Evolutionary conservation across 495 filamentous ascomycete genomes (phyloP).

Genomic region (Aspergillus funiculosus): DNA sequence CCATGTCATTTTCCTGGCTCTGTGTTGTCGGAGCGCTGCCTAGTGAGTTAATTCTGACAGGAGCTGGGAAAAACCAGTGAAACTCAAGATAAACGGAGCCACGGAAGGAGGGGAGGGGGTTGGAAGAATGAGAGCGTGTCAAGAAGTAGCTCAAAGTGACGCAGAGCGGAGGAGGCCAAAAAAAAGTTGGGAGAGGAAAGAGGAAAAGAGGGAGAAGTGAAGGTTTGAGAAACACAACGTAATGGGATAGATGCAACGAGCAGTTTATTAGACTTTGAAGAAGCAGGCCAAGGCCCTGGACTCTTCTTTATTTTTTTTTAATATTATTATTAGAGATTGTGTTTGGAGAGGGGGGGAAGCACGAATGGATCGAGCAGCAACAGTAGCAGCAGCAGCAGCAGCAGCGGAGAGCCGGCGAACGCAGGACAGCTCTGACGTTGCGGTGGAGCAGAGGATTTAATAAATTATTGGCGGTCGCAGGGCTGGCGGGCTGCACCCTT

Average conservation of each 20-base stretch:
- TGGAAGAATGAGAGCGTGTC: not conserved
- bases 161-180: slow-evolving; percentile 1
- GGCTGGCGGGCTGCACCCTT: too few species aligned
- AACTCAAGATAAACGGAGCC: not conserved
- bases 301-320: slow-evolving; percentile 1
- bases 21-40: slow-evolving; percentile 1
- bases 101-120: not conserved
- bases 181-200: slow-evolving; percentile 2
- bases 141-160: slow-evolving; percentile 4
- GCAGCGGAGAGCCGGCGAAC: slow-evolving; percentile 8
- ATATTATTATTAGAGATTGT: too few species aligned
- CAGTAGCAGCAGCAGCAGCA: slow-evolving; percentile 5
- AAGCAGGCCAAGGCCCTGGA: not conserved
- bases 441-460: slow-evolving; percentile 17
- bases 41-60: not conserved
- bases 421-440: slow-evolving; percentile 21
- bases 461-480: slow-evolving; percentile 5
- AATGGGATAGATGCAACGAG: not conserved
- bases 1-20: slow-evolving; percentile 42
- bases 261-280: not conserved
- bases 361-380: not conserved
- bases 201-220: not conserved
- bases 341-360: slow-evolving; percentile 6
- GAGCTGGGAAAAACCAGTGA: not conserved
- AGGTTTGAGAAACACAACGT: not conserved